These are phyloP conservation scores for Aureobasidium sp. DNA, from an alignment of 2,329 filamentous ascomycete genomes.

Conservation along the genomic window DNA sequence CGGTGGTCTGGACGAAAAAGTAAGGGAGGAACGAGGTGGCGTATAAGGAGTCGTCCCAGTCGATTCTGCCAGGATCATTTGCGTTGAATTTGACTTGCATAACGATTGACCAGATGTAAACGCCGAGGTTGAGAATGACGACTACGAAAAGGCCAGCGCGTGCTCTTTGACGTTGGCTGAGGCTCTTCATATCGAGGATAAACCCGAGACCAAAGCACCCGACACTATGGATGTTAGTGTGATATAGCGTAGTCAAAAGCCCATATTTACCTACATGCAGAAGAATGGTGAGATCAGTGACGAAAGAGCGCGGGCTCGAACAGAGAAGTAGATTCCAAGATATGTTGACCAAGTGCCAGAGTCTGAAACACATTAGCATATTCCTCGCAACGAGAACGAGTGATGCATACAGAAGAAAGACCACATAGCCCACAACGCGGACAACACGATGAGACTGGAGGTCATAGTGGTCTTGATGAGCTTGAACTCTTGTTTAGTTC, in stretches of 20 bases:
- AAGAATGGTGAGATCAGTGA: slow-evolving; percentile 14
- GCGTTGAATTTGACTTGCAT: slow-evolving; percentile 15
- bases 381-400: no score
- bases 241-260: slow-evolving; percentile 21
- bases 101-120: slow-evolving; percentile 15
- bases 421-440: slow-evolving; percentile 4
- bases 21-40: slow-evolving; percentile 4
- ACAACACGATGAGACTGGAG: slow-evolving; percentile 5
- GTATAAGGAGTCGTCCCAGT: slow-evolving; percentile 12
- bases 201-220: slow-evolving; percentile 46
- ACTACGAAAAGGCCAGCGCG: slow-evolving; percentile 42
- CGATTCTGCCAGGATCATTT: slow-evolving; percentile 7
- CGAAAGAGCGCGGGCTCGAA: slow-evolving; percentile 9
- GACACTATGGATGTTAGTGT: slow-evolving; percentile 34
- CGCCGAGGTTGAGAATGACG: slow-evolving; percentile 40
- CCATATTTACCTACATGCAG: slow-evolving; percentile 6
- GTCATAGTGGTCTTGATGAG: slow-evolving; percentile 13
- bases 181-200: slow-evolving; percentile 60
- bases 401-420: not conserved
- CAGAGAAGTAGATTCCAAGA: slow-evolving; percentile 11
- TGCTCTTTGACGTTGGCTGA: slow-evolving; percentile 47
- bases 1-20: slow-evolving; percentile 16
- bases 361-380: not conserved
- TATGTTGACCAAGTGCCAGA: slow-evolving; percentile 15
- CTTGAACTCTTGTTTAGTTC: slow-evolving; percentile 12